phyloP scores from a whole-genome alignment of 2,329 filamentous ascomycete genomes.

The Nannizziopsis arthrosporioides region DNA sequence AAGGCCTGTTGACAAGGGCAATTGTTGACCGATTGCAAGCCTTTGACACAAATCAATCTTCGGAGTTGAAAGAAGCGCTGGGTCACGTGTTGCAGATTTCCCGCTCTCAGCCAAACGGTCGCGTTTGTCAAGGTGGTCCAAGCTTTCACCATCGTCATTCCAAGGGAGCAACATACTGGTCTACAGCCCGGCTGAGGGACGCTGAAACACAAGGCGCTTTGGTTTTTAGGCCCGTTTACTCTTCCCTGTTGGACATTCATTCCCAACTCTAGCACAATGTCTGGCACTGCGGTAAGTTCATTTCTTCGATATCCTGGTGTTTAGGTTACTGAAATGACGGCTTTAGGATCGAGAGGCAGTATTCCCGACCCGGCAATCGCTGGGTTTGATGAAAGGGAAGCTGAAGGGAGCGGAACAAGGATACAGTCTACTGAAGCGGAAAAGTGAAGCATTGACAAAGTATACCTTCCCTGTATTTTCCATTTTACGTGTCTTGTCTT shows the following conservation, averaged over 20 bases:
- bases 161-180: not conserved
- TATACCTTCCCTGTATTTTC: constrained; percentile 34
- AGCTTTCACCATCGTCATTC: constrained; percentile 6
- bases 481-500: constrained; percentile 2
- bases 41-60: constrained; percentile 20
- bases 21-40: constrained; percentile 7
- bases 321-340: constrained; percentile 13
- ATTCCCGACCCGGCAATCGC: constrained; percentile 93
- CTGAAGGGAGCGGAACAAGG: constrained; percentile 86
- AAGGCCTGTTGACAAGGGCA: constrained; percentile 1
- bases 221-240: not conserved
- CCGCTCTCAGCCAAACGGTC: not conserved
- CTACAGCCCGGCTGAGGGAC: not conserved
- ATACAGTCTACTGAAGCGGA: constrained; percentile 89
- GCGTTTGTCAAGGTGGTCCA: not conserved
- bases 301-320: constrained; percentile 15
- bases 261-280: constrained; percentile 26
- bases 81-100: constrained; percentile 12
- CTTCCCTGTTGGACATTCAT: not conserved
- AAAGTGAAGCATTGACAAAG: constrained; percentile 97
- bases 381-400: constrained; percentile 96
- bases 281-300: constrained; percentile 27
- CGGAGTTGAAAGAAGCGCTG: constrained; percentile 23
- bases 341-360: constrained; percentile 80
- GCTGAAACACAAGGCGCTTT: constrained; percentile 2